Evolutionary conservation across 768 basidiomycete species (phyloP), one percentile per base, ranked within the genome.

Genomic region (Termitomyces sp.): DNA sequence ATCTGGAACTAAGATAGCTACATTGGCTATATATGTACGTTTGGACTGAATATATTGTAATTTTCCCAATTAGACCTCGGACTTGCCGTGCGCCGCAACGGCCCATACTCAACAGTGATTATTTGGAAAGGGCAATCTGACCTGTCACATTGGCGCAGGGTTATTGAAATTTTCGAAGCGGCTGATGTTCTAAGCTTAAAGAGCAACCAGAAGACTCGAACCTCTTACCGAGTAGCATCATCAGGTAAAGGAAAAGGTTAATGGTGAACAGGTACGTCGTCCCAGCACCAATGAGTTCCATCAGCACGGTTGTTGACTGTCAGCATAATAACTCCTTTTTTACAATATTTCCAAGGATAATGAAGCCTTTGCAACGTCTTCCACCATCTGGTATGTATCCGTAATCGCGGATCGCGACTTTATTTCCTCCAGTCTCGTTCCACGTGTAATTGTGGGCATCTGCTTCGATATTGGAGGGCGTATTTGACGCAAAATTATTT

Each of bases 341-440:
- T 5, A 77, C 32, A 4, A 81, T 64, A 59, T 83, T 82, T 32
- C 73, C 65, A 45, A 82, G 63, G 31, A 70, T 62, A 46, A 77
- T 71, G 61, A 82, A 82, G 2, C 74, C 70, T 5, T 63, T 57
- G 67, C 81, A 80, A 32, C 71, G 72, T 48, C 68, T 67, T 6
- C 72, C 74, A 0, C 56, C 48, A 0, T 60, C 51, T 0, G 76
- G 76, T 38, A 81, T 66, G 58, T 81, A 82, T 15, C 81, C 81
- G 31, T 80, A 63, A 60, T 83, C 81, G 8, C 82, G 81, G 25
- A 79, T 74, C 5, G 65, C 47, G 59, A 78, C 81, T 56, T 75
- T 75, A 62, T 75, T 75, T 34, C 66, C 61, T 14, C 72, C 70
- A 32, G 70, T 73, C 62, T 77, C 72, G 8, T 71, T 68, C 80